Base-by-base conservation (phyloP, 1,284 basidiomycete genomes). In the Cerrena zonata region DNA sequence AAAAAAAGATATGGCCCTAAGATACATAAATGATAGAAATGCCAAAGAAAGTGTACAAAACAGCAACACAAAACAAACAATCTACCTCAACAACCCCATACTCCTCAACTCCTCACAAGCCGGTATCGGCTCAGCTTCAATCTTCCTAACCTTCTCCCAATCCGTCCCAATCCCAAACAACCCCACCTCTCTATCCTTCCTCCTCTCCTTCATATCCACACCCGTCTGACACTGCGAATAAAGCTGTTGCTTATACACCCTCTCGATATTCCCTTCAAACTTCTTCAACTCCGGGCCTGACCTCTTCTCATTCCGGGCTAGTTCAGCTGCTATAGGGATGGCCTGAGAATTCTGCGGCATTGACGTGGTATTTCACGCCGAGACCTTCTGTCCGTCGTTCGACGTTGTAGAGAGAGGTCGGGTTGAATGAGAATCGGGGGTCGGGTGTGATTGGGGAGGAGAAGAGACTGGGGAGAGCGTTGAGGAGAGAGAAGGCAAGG, bases 131-230 rank as follows among this genome's bases (percentile, higher is more conserved):
- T 89, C 84, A 24, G 66, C 66, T 49, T 85, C 77, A 52, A 92
- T 86, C 57, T 65, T 65, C 65, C 73, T 74, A 50, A 92, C 84
- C 68, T 91, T 90, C 42, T 90, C 86, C 84, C 89, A 91, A 65
- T 96, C 87, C 18, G 91, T 88, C 19, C 91, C 89, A 53, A 94
- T 73, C 2, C 93, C 94, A 64, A 96, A 92, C 58, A 95, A 70
- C 2, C 93, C 94, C 47, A 89, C 70, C 58, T 91, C 86, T 3
- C 80, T 75, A 43, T 91, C 85, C 61, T 86, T 84, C 54, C 75
- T 70, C 51, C 82, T 78, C 58, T 84, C 74, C 61, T 83, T 83
- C 53, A 70, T 65, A 55, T 89, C 82, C 49, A 82, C 54, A 42
- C 81, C 81, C 4, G 69, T 68, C 61, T 86, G 80, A 67, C 94